Evolutionary conservation across 164 flowering plant species (phyloP), one percentile per base, ranked within the genome.

Genomic region (Magnolia changhungtana): DNA sequence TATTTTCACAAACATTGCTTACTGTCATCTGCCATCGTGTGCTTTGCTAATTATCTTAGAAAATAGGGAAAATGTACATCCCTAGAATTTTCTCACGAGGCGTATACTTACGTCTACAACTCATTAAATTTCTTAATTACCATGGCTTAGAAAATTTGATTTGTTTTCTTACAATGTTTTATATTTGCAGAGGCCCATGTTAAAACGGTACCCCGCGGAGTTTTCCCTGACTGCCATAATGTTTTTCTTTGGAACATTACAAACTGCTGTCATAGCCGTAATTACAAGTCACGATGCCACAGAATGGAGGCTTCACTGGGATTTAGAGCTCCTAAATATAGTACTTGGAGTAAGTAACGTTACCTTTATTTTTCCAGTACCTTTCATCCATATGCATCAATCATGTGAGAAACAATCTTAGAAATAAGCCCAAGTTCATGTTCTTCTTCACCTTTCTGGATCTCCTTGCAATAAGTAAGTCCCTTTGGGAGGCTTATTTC

Each of bases 221-320:
- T 52, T 77, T n/a, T 74, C 82, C 4, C 55, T 80, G 77, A 80
- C 76, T 27, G 73, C 77, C 13, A 71, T 80, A 68, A 77, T 80
- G 82, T 80, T 74, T 72, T 70, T 77, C 72, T 77, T 80, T 74
- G 82, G 75, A 49, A 72, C 78, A 7, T 67, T 80, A 31, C 82
- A 80, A 37, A 77, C 80, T 3, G 69, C 76, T 10, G 67, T 77
- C 31, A 7, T 80, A 37, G 80, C 82, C 64, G 74, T 50, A 8
- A 23, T 50, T 55, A 16, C 74, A 9, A 77, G 69, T 74, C 80
- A 75, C 29, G 59, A 74, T 55, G 72, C 80, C 10, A 77, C 82
- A 0, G 59, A 55, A 55, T 55, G 59, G 59, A 55, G 16, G 59
- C 59, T 55, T 55, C 11, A 55, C 59, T 55, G 11, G 59, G 59